Percentiles rank a stretch among this genome's conserved stretches.
Evolutionary conservation across 2,329 filamentous ascomycete species (phyloP).

Genomic region (Xylaria sp.): DNA sequence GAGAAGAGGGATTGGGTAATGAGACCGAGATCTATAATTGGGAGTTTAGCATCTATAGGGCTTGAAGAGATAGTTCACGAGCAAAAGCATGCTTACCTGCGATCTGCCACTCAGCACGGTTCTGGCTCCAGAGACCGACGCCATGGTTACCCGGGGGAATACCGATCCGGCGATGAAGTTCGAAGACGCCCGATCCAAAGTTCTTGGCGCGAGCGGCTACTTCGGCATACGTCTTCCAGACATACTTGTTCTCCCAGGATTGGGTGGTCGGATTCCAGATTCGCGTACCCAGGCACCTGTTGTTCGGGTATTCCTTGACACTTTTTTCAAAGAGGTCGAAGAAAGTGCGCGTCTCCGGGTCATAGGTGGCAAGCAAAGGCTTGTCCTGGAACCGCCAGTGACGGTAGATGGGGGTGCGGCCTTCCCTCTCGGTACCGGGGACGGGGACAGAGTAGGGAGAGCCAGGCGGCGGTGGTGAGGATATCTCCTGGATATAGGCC

Average conservation of each 20-base stretch:
- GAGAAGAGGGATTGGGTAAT: slow-evolving; percentile 88
- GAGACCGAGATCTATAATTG: slow-evolving; percentile 76
- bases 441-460: slow-evolving; percentile 81
- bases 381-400: slow-evolving; percentile 81
- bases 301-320: slow-evolving; percentile 70
- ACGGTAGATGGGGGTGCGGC: slow-evolving; percentile 80
- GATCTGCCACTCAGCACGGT: slow-evolving; percentile 89
- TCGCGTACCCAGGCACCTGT: slow-evolving; percentile 81
- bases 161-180: slow-evolving; percentile 79
- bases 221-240: slow-evolving; percentile 85
- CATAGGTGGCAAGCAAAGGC: slow-evolving; percentile 74
- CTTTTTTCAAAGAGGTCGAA: slow-evolving; percentile 84
- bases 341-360: slow-evolving; percentile 75
- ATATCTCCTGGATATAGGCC: slow-evolving; percentile 63
- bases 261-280: slow-evolving; percentile 80
- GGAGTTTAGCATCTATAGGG: slow-evolving; percentile 29
- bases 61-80: not conserved
- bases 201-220: slow-evolving; percentile 83
- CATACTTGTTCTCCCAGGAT: slow-evolving; percentile 77
- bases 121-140: slow-evolving; percentile 86
- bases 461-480: slow-evolving; percentile 74
- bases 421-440: slow-evolving; percentile 77
- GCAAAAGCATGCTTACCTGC: slow-evolving; percentile 60
- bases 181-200: slow-evolving; percentile 84
- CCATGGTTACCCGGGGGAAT: slow-evolving; percentile 74